Evolutionary conservation across 1,139 yeast species (phyloP).

Genomic region (Arxiozyma slooffiae): DNA sequence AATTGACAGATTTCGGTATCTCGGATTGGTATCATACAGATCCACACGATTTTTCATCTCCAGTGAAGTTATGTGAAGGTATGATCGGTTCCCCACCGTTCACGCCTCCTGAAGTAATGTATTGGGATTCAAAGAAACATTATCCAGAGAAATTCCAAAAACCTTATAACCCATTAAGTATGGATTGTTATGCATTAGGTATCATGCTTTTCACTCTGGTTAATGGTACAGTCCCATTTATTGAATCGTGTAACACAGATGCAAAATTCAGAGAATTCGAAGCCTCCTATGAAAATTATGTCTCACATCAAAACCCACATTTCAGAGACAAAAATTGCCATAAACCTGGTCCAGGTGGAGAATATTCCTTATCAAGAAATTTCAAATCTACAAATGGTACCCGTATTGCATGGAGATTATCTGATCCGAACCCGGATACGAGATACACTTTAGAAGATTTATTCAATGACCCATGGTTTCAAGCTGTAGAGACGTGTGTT

Average conservation of each 20-base stretch:
- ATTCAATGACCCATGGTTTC: conserved; percentile 58
- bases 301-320: conserved; percentile 39
- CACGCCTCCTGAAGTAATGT: conserved; percentile 68
- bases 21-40: conserved; percentile 53
- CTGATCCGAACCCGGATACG: conserved; percentile 48
- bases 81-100: conserved; percentile 76
- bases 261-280: conserved; percentile 49
- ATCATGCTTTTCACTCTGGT: conserved; percentile 51
- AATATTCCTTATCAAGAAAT: conserved; percentile 53
- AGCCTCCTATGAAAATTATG: conserved; percentile 43
- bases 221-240: conserved; percentile 54
- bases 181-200: conserved; percentile 71
- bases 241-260: conserved; percentile 42
- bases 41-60: conserved; percentile 45
- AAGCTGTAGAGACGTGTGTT: conserved; percentile 47
- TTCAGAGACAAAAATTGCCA: conserved; percentile 42
- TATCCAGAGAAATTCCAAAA: conserved; percentile 26
- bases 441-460: conserved; percentile 48
- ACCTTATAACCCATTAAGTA: conserved; percentile 55
- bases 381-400: conserved; percentile 53
- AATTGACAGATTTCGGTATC: conserved; percentile 70
- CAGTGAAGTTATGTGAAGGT: conserved; percentile 36
- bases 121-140: conserved; percentile 34
- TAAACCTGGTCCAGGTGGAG: conserved; percentile 54
- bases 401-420: conserved; percentile 64